Evolutionary conservation across 2,329 filamentous ascomycete species (phyloP).

Genomic region (Verticillium klebahnii): DNA sequence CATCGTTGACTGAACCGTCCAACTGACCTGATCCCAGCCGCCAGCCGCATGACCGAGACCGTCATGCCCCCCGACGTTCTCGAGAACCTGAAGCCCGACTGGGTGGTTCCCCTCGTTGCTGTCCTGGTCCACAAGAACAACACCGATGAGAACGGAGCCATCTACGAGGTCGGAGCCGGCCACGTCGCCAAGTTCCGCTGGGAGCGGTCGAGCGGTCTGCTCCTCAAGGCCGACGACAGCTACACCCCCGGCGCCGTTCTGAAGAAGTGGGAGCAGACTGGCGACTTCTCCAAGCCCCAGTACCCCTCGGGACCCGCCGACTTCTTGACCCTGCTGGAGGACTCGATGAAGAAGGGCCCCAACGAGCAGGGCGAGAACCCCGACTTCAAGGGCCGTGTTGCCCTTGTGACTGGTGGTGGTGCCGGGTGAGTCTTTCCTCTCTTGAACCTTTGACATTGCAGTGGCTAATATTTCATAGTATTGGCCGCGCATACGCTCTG

Average conservation of each 20-base stretch:
- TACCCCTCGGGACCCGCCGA: slow-evolving; percentile 83
- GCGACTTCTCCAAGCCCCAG: slow-evolving; percentile 78
- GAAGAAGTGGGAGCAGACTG: slow-evolving; percentile 83
- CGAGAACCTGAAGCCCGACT: slow-evolving; percentile 81
- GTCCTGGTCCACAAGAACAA: slow-evolving; percentile 83
- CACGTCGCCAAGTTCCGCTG: slow-evolving; percentile 91
- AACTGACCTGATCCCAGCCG: slow-evolving; percentile 49
- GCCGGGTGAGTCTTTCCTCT: slow-evolving; percentile 53
- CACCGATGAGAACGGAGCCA: slow-evolving; percentile 75
- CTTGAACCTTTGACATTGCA: neutral
- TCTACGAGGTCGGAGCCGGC: slow-evolving; percentile 92
- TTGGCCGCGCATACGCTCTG: slow-evolving; percentile 85
- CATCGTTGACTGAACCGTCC: slow-evolving; percentile 4
- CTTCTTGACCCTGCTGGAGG: slow-evolving; percentile 80
- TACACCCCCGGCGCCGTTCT: slow-evolving; percentile 86
- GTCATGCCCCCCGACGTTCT: slow-evolving; percentile 94
- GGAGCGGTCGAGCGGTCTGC: slow-evolving; percentile 85
- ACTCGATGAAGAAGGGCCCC: slow-evolving; percentile 71
- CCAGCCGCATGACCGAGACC: slow-evolving; percentile 91
- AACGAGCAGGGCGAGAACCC: slow-evolving; percentile 70
- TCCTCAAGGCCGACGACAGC: slow-evolving; percentile 82
- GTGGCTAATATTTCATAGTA: slow-evolving; percentile 41
- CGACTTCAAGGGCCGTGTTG: slow-evolving; percentile 80
- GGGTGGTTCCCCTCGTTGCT: slow-evolving; percentile 91
- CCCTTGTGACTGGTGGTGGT: slow-evolving; percentile 81